A percentile compares a stretch with the other conserved stretches of the same genome.
These are phyloP conservation scores for Ashbya aceris DNA, from an alignment of 1,139 yeast species.

Conservation along the genomic window DNA sequence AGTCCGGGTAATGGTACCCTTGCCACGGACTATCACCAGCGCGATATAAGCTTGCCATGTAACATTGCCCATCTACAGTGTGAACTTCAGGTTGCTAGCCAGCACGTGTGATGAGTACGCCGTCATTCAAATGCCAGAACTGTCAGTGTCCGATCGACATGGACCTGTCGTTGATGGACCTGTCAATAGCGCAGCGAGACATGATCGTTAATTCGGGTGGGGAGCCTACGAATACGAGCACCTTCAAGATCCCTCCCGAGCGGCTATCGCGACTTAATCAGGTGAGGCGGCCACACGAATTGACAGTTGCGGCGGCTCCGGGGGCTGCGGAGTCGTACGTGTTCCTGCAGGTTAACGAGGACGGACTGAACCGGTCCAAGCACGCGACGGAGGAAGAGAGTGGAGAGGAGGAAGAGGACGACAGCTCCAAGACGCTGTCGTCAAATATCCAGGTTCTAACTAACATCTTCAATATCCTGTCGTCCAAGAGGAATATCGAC, in stretches of 20 bases:
- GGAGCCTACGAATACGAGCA: constrained; percentile 13
- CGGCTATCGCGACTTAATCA: constrained; percentile 29
- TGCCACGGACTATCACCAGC: no score
- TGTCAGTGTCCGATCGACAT: constrained; percentile 51
- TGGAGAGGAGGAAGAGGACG: constrained; percentile 13
- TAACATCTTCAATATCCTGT: constrained; percentile 55
- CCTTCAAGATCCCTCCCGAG: constrained; percentile 29
- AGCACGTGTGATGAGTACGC: constrained; percentile 2
- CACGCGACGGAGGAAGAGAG: constrained; percentile 11
- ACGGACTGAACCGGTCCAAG: constrained; percentile 17
- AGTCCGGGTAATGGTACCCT: no score
- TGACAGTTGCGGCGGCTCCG: constrained; percentile 8
- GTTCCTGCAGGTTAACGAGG: constrained; percentile 17
- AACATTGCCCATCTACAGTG: neutral
- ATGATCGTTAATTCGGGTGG: constrained; percentile 32
- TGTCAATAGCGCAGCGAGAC: constrained; percentile 45
- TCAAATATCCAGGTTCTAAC: constrained; percentile 41
- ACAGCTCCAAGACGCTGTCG: constrained; percentile 30
- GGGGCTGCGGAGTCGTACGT: constrained; percentile 25
- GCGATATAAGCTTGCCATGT: neutral
- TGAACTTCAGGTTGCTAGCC: neutral
- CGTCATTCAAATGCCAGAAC: constrained; percentile 39
- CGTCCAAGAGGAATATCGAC: constrained; percentile 68
- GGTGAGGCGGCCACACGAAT: constrained; percentile 12
- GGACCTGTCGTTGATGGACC: constrained; percentile 44